A percentile compares a stretch with the other conserved stretches of the same genome.
phyloP scores from a whole-genome alignment of 2,329 filamentous ascomycete species.

The Diaporthe citriasiana region DNA sequence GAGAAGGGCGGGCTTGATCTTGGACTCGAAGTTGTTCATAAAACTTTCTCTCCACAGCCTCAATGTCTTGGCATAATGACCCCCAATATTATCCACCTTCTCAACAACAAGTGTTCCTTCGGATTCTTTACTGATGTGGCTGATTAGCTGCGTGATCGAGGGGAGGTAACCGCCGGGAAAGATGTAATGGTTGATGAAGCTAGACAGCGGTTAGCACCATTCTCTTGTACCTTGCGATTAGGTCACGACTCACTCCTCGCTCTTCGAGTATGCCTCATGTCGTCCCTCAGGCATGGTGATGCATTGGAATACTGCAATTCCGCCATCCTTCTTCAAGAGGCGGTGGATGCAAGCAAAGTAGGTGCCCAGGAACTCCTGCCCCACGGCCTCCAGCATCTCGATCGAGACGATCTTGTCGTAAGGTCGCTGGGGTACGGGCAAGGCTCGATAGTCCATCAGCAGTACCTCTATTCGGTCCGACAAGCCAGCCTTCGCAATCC shows the following conservation, averaged over 20 bases:
- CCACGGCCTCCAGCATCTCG: slow-evolving; percentile 84
- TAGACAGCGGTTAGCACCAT: slow-evolving; percentile 44
- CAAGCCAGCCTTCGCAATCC: slow-evolving; percentile 73
- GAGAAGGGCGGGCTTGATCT: slow-evolving; percentile 72
- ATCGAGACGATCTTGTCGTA: slow-evolving; percentile 83
- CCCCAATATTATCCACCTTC: slow-evolving; percentile 78
- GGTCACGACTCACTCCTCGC: slow-evolving; percentile 67
- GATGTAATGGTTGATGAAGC: slow-evolving; percentile 82
- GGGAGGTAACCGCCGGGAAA: slow-evolving; percentile 83
- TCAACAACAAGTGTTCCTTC: slow-evolving; percentile 75
- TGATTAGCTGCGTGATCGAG: slow-evolving; percentile 67
- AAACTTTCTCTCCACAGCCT: slow-evolving; percentile 78
- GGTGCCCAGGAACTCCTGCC: slow-evolving; percentile 74
- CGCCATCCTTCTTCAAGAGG: slow-evolving; percentile 75
- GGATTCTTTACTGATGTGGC: slow-evolving; percentile 72
- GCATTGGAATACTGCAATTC: slow-evolving; percentile 80
- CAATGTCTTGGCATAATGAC: slow-evolving; percentile 79
- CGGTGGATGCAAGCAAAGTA: slow-evolving; percentile 77
- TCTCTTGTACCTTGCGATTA: slow-evolving; percentile 28
- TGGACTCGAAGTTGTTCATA: slow-evolving; percentile 70
- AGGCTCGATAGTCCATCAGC: slow-evolving; percentile 77
- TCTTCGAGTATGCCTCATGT: slow-evolving; percentile 75
- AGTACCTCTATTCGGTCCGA: slow-evolving; percentile 73
- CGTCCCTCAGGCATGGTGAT: slow-evolving; percentile 82
- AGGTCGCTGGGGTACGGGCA: slow-evolving; percentile 65